Evolutionary conservation across 2,329 filamentous ascomycete species (phyloP), one percentile per base, ranked within the genome.

Genomic region (Ophiostoma perfectum): DNA sequence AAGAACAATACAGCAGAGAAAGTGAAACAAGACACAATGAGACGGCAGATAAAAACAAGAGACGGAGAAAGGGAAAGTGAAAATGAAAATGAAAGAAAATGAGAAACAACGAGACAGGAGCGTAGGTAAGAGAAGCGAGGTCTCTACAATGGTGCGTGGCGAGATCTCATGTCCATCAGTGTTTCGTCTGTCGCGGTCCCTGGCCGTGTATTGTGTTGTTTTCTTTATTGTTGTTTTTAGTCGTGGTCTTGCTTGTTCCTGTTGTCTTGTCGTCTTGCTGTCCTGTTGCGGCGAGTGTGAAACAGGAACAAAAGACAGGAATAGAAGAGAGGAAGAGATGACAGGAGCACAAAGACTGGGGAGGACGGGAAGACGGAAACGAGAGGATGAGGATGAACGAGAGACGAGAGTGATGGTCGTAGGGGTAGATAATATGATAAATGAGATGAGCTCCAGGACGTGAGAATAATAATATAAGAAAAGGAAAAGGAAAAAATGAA

Each of bases 181-280:
- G 55, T 66, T 49, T 52, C 58, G 64, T 39, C 55, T 64, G 52
- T n/a, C 66, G 64, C 47, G 44, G 55, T 45, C 67, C 47, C 36
- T 45, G 49, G 63, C 63, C 67, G 67, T 58, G n/a, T 47, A 49
- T 45, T 39, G 44, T 47, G 60, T 67, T 55, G 49, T 27, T 44
- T 44, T 52, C n/a, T 27, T 27, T 8, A 27, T 16, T 27, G 49
- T 27, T 16, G 47, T 27, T 58, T 18, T 4, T 16, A 41, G 52
- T 36, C 18, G 42, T 8, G 12, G 36, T 9, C 27, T 11, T 60
- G 36, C 36, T 60, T 5, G 9, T 16, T 41, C 36, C 11, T 52
- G 47, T n/a, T 27, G 3, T 52, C 47, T 8, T 16, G 38, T 41
- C 14, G 14, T 39, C 41, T 8, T 66, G n/a, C 52, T 36, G 44